A percentile compares a stretch with the other conserved stretches of the same genome.
These are phyloP conservation scores for Pseudogymnoascus pannorum DNA, from an alignment of 2,329 filamentous ascomycete species.

Conservation along the genomic window DNA sequence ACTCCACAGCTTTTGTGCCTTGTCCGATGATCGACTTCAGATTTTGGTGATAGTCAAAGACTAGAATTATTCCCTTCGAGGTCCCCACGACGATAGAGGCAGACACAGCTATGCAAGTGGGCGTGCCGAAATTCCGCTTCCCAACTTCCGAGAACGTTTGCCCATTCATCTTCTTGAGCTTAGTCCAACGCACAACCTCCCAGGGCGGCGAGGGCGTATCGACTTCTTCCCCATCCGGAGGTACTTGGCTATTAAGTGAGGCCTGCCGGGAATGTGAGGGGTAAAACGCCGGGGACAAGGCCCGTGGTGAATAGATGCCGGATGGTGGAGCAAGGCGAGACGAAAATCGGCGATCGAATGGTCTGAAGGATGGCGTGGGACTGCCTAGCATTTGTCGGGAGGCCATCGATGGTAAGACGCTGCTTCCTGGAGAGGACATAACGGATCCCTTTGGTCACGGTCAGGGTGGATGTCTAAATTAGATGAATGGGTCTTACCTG, in stretches of 20 bases:
- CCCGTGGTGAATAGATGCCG: slow-evolving; percentile 54
- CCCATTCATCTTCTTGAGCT: slow-evolving; percentile 76
- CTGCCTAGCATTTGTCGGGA: slow-evolving; percentile 59
- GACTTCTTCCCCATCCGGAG: slow-evolving; percentile 54
- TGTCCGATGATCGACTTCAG: slow-evolving; percentile 89
- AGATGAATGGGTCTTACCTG: slow-evolving; percentile 46
- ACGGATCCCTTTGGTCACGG: slow-evolving; percentile 45
- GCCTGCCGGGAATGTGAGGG: slow-evolving; percentile 72
- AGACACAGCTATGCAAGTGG: slow-evolving; percentile 83
- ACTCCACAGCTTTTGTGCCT: slow-evolving; percentile 90
- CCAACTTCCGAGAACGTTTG: slow-evolving; percentile 91
- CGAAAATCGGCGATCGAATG: slow-evolving; percentile 92
- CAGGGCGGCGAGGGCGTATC: slow-evolving; percentile 76
- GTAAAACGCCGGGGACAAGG: slow-evolving; percentile 63
- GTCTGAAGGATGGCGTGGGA: slow-evolving; percentile 76
- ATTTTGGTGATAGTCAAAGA: slow-evolving; percentile 97
- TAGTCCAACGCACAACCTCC: slow-evolving; percentile 97
- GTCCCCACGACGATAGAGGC: slow-evolving; percentile 86
- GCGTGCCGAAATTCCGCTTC: slow-evolving; percentile 83
- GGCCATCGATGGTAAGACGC: slow-evolving; percentile 60
- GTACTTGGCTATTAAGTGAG: slow-evolving; percentile 65
- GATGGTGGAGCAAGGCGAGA: slow-evolving; percentile 65
- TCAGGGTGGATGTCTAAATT: slow-evolving; percentile 23
- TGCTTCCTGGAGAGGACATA: slow-evolving; percentile 64
- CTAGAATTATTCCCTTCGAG: slow-evolving; percentile 84